Percentiles rank a stretch among this genome's conserved stretches.
Conservation (phyloP, 1,284 basidiomycete genomes). For the Mycosarcoma mackinlayi region DNA sequence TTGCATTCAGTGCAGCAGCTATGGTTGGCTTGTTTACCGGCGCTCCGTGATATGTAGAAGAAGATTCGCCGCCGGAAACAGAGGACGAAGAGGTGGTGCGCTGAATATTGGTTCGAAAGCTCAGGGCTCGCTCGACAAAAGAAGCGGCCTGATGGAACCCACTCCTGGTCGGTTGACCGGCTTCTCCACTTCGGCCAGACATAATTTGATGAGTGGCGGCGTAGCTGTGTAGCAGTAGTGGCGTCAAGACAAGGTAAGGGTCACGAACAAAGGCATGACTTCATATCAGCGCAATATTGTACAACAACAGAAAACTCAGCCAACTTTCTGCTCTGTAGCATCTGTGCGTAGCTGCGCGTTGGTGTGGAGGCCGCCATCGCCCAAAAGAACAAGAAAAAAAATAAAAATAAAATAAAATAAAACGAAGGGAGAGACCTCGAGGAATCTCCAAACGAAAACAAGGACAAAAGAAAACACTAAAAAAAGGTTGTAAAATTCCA, state of each 20-base stretch:
- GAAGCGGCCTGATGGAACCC: slow-evolving; percentile 49
- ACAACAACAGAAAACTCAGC: slow-evolving; percentile 1
- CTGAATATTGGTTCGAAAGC: slow-evolving; percentile 34
- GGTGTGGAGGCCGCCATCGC: slow-evolving; percentile 1
- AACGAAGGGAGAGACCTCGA: too few relatives aligned
- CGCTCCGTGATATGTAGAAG: not conserved
- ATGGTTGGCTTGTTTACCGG: not conserved
- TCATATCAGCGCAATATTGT: not conserved
- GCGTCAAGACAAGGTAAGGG: not conserved
- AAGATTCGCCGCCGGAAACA: not conserved
- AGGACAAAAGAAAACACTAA: too few relatives aligned
- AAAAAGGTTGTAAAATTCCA: too few relatives aligned
- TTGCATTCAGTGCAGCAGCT: slow-evolving; percentile 15
- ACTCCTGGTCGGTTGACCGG: slow-evolving; percentile 11
- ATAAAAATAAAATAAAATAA: not conserved
- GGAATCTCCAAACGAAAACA: too few relatives aligned
- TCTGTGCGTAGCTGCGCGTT: not conserved
- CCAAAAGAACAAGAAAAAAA: not conserved
- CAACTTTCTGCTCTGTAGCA: not conserved
- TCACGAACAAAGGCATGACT: not conserved
- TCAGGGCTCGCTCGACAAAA: slow-evolving; percentile 45
- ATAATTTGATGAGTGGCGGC: not conserved
- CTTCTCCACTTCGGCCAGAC: not conserved
- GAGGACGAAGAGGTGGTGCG: slow-evolving; percentile 14
- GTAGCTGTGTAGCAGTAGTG: not conserved